These are phyloP conservation scores for Discostella stelligeroides DNA, from an alignment of 108 stramenopile species.

Conservation along the genomic window DNA sequence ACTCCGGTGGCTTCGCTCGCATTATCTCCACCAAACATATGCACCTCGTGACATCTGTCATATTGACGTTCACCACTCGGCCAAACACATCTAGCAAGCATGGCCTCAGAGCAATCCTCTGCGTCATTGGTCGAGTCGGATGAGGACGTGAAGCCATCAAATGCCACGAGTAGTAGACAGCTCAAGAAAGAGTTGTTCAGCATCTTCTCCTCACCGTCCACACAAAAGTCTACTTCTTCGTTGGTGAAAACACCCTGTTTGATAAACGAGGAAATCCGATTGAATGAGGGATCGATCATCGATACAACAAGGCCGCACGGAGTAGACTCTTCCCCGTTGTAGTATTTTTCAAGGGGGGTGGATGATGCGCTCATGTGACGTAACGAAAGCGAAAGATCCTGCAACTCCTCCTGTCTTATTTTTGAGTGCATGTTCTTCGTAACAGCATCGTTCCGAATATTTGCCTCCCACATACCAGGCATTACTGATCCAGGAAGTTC, in stretches of 20 bases:
- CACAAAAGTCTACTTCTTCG: conserved; percentile 16
- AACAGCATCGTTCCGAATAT: conserved; percentile 1
- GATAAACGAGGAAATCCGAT: conserved; percentile 35
- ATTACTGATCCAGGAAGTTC: conserved; percentile 42
- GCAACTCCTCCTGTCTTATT: background rate
- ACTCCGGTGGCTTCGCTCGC: conserved; percentile 15
- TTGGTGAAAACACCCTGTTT: conserved; percentile 36
- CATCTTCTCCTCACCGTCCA: conserved; percentile 31
- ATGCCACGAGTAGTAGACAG: conserved; percentile 31
- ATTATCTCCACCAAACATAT: background rate
- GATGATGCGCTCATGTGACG: conserved; percentile 26
- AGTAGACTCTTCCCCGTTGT: background rate
- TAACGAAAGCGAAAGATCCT: conserved; percentile 9
- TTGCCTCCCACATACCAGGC: conserved; percentile 36
- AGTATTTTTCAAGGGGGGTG: conserved; percentile 22
- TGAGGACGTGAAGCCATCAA: conserved; percentile 34
- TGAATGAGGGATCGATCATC: conserved; percentile 20
- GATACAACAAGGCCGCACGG: conserved; percentile 9
- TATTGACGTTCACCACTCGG: background rate
- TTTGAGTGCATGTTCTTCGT: background rate
- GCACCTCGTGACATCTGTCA: background rate
- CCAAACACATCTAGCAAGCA: conserved; percentile 13
- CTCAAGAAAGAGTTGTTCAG: conserved; percentile 16
- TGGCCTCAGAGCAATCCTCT: conserved; percentile 15
- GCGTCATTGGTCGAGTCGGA: conserved; percentile 29